These are phyloP conservation scores for Medicago ruthenica DNA, from an alignment of 306 rosid genomes.

Conservation along the genomic window DNA sequence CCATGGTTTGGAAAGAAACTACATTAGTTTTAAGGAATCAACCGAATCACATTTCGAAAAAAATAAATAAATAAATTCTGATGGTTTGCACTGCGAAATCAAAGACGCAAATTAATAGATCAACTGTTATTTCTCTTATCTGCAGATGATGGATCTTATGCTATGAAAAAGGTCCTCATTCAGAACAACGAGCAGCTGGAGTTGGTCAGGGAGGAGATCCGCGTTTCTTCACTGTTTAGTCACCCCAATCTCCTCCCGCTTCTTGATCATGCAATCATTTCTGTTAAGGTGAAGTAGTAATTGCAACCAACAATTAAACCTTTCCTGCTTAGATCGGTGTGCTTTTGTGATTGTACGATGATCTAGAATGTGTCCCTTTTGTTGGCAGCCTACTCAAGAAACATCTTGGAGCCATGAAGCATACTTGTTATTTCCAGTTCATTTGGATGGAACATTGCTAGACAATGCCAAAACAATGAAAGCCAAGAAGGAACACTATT, in stretches of 20 bases:
- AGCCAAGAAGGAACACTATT: slow-evolving; percentile 78
- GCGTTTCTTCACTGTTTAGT: slow-evolving; percentile 85
- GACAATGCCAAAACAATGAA: slow-evolving; percentile 88
- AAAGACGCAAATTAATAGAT: not conserved
- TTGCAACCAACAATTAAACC: not conserved
- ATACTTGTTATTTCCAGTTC: slow-evolving; percentile 94
- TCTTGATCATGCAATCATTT: slow-evolving; percentile 95
- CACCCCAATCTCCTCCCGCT: slow-evolving; percentile 98
- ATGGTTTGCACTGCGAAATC: not conserved
- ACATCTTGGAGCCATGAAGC: slow-evolving; percentile 95
- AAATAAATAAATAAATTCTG: not conserved
- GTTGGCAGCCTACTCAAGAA: slow-evolving; percentile 79
- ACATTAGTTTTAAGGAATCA: too few relatives aligned
- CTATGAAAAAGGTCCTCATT: slow-evolving; percentile 93
- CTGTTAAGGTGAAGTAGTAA: slow-evolving; percentile 71
- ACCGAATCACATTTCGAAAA: too few relatives aligned
- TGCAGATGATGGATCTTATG: slow-evolving; percentile 92
- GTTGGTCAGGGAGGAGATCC: slow-evolving; percentile 97
- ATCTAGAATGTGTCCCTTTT: slow-evolving; percentile 27
- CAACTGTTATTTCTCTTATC: slow-evolving; percentile 8
- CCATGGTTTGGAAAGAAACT: not conserved
- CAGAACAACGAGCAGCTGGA: slow-evolving; percentile 91
- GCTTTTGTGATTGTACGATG: too few relatives aligned
- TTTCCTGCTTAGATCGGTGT: not conserved
- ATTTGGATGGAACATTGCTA: slow-evolving; percentile 93